These are phyloP conservation scores for Scalesia atractyloides DNA, from an alignment of 129 eudicot species.

Conservation along the genomic window DNA sequence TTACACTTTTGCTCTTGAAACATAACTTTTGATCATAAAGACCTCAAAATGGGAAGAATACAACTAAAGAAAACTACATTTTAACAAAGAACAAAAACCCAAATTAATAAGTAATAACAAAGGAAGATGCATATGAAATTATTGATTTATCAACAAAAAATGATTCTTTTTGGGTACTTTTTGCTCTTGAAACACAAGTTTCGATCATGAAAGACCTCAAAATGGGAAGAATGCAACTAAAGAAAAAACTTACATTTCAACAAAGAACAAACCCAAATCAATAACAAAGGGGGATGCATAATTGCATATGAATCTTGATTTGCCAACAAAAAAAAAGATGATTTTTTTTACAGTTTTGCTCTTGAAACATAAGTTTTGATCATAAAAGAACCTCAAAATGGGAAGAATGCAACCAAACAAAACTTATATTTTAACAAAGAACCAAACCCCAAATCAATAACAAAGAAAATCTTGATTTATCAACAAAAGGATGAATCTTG, in stretches of 20 bases:
- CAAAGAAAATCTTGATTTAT: not conserved
- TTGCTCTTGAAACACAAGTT: no score
- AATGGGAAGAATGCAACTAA: no score
- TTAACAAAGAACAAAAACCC: not conserved
- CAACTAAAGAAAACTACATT: no score
- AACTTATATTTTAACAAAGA: no score
- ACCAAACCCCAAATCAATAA: not conserved
- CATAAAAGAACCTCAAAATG: constrained; percentile 13
- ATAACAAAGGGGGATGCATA: not conserved
- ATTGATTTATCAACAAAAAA: no score
- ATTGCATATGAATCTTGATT: not conserved
- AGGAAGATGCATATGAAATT: no score
- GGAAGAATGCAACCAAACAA: not conserved
- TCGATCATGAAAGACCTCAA: no score
- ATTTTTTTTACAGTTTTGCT: not conserved
- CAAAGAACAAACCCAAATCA: not conserved
- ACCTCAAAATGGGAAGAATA: no score
- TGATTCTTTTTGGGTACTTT: no score
- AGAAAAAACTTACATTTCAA: no score
- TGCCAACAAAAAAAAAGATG: not conserved
- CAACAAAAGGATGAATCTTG: not conserved
- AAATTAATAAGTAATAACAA: not conserved
- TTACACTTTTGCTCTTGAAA: no score
- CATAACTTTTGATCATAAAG: no score
- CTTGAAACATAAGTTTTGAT: constrained; percentile 5